Conservation (phyloP, 2,329 filamentous ascomycete genomes). For the Colletotrichum musae region DNA sequence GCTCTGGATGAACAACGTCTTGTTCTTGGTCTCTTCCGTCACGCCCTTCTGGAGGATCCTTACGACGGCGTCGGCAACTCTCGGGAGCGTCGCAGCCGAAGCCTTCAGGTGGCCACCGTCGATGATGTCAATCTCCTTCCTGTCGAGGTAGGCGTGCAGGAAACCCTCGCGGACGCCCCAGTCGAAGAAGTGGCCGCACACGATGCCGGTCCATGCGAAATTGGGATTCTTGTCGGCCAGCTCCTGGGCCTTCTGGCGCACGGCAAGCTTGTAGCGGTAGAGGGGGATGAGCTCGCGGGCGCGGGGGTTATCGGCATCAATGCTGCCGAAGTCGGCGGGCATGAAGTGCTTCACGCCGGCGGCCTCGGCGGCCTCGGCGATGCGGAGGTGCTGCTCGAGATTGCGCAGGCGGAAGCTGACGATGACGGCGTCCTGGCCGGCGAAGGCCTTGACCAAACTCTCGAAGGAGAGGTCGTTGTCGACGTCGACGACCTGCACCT, state of each 20-base stretch:
- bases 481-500: conserved; percentile 45
- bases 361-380: conserved; percentile 54
- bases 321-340: conserved; percentile 59
- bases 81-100: conserved; percentile 53
- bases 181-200: conserved; percentile 59
- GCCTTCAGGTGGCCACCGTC: conserved; percentile 50
- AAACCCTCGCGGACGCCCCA: conserved; percentile 55
- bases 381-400: conserved; percentile 50
- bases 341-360: conserved; percentile 55
- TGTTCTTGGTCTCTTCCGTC: conserved; percentile 49
- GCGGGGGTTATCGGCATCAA: conserved; percentile 51
- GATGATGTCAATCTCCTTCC: conserved; percentile 51
- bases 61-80: conserved; percentile 52
- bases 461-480: conserved; percentile 49
- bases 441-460: conserved; percentile 49
- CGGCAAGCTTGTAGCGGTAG: conserved; percentile 52
- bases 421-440: conserved; percentile 55
- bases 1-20: conserved; percentile 56
- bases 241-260: conserved; percentile 49
- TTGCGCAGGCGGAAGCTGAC: conserved; percentile 51
- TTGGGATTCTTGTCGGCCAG: conserved; percentile 44
- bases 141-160: conserved; percentile 52
- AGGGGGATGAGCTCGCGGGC: conserved; percentile 54
- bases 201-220: conserved; percentile 56
- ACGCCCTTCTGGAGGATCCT: conserved; percentile 46